Evolutionary conservation across 106 monocot genomes (phyloP).

Genomic region (Acorus calamus): DNA sequence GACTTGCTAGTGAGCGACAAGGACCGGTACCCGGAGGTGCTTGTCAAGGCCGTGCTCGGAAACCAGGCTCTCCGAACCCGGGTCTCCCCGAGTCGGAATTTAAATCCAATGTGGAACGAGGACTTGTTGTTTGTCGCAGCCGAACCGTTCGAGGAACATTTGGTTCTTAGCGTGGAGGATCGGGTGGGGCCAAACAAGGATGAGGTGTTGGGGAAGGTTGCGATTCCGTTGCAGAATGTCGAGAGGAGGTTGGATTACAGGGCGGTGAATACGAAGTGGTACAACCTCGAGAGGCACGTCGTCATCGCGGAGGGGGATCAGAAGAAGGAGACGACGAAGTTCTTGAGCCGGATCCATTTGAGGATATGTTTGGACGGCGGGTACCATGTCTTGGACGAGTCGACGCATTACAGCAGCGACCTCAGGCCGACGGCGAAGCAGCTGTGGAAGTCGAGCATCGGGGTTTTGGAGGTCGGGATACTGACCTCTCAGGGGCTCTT

Average conservation of each 20-base stretch:
- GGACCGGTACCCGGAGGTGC: too few species aligned
- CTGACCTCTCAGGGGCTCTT: constrained; percentile 3
- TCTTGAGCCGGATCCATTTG: constrained; percentile 5
- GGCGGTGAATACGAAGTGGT: constrained; percentile 9
- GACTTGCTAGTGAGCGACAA: not conserved
- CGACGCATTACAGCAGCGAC: constrained; percentile 11
- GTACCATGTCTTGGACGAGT: constrained; percentile 10
- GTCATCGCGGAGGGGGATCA: not conserved
- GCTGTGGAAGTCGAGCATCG: constrained; percentile 6
- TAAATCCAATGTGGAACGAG: constrained; percentile 15
- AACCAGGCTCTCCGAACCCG: too few species aligned
- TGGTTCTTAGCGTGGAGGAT: constrained; percentile 1
- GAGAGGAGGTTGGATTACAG: constrained; percentile 12
- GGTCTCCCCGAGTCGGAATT: too few species aligned
- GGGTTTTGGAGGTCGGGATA: constrained; percentile 6
- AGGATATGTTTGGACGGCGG: constrained; percentile 15
- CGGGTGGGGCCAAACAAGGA: constrained; percentile 2
- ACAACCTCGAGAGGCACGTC: not conserved
- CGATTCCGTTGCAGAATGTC: constrained; percentile 5
- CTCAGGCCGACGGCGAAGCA: constrained; percentile 6
- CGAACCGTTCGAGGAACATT: constrained; percentile 10
- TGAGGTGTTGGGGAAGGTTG: constrained; percentile 3
- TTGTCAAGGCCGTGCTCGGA: too few species aligned
- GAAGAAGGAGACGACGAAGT: constrained; percentile 1
- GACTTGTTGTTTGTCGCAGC: not conserved